Conservation (phyloP, 345 rosid species). For the Hevea brasiliensis region DNA sequence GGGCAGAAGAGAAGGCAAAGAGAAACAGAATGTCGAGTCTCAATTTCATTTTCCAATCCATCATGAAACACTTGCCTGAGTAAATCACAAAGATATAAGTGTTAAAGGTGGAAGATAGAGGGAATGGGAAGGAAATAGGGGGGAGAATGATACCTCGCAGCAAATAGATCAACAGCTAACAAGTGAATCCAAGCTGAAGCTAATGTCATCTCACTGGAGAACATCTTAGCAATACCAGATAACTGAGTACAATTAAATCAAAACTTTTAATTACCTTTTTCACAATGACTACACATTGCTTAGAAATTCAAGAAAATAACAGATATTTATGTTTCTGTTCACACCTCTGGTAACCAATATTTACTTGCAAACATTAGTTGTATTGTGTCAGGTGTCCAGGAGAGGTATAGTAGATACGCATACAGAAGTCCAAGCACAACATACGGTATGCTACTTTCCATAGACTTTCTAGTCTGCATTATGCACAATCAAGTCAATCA, state of each 20-base stretch:
- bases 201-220: conserved; percentile 75
- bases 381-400: conserved; percentile 82
- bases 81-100: background rate
- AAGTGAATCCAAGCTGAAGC: conserved; percentile 98
- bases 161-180: conserved; percentile 78
- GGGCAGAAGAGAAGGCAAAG: conserved; percentile 92
- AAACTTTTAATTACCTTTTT: background rate
- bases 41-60: conserved; percentile 69
- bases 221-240: conserved; percentile 84
- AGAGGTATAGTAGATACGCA: conserved; percentile 69
- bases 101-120: conserved; percentile 12
- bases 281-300: background rate
- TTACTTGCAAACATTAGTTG: conserved; percentile 68
- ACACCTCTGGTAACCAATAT: conserved; percentile 86
- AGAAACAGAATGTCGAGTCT: conserved; percentile 88
- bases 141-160: conserved; percentile 77
- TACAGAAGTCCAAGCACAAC: conserved; percentile 67
- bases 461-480: conserved; percentile 71
- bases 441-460: conserved; percentile 71
- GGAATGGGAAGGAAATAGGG: background rate
- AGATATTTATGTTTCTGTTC: background rate
- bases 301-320: background rate
- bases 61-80: conserved; percentile 83
- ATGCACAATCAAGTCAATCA: background rate
- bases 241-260: conserved; percentile 37